These are phyloP conservation scores for Erysiphe pulchra DNA, from an alignment of 2,329 filamentous ascomycete species.

Conservation along the genomic window DNA sequence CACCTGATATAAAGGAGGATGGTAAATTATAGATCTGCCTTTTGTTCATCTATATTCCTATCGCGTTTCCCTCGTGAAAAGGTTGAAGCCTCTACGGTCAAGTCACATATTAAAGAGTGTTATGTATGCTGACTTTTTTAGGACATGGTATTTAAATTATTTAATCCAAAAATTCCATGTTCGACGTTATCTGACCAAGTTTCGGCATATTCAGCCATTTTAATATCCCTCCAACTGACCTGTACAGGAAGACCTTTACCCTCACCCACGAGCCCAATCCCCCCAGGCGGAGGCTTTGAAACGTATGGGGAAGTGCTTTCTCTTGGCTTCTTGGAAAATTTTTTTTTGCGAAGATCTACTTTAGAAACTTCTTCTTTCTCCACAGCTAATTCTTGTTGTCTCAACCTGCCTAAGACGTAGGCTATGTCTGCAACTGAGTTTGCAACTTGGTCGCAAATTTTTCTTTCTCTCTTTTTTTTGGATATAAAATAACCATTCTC, in stretches of 20 bases:
- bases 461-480: conserved; percentile 20
- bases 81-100: no score
- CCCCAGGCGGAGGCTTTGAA: neutral
- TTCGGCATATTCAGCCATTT: conserved; percentile 15
- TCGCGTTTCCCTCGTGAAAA: no score
- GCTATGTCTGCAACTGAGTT: conserved; percentile 40
- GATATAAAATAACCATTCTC: conserved; percentile 3
- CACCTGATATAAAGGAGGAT: no score
- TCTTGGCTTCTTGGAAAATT: neutral
- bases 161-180: conserved; percentile 9
- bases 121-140: no score
- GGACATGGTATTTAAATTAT: neutral
- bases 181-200: conserved; percentile 14
- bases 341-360: neutral
- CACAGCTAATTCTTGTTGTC: neutral
- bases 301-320: neutral
- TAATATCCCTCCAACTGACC: conserved; percentile 14
- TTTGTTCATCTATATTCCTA: no score
- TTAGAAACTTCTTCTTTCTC: neutral
- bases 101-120: no score
- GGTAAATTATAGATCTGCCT: no score
- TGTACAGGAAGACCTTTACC: conserved; percentile 6
- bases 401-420: conserved; percentile 11
- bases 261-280: conserved; percentile 5
- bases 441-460: conserved; percentile 31